Conservation (phyloP, 192 early-diverging fungal species). For the Coemansia sp. region DNA sequence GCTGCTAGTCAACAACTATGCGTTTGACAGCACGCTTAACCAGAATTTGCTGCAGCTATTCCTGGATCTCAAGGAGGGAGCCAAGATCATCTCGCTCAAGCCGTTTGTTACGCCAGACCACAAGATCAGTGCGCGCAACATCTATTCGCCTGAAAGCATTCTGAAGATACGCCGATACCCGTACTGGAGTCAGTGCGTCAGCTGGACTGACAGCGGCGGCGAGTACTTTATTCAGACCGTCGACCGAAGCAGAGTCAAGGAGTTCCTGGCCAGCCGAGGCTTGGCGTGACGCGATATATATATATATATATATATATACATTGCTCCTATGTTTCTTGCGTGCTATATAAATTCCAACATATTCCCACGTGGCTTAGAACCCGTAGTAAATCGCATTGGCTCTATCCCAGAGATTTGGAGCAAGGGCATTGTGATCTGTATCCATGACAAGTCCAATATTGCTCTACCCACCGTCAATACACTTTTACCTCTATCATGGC, state of each 20-base stretch:
- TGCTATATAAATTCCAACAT: no score
- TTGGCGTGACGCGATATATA: conserved; percentile 6
- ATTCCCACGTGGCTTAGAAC: not conserved
- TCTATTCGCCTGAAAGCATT: conserved; percentile 71
- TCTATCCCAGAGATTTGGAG: not conserved
- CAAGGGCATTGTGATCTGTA: not conserved
- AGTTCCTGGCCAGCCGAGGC: conserved; percentile 31
- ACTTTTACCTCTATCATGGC: conserved; percentile 1
- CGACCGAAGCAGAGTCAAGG: conserved; percentile 59
- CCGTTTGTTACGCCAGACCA: conserved; percentile 80
- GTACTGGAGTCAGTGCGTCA: conserved; percentile 73
- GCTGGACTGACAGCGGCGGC: conserved; percentile 80
- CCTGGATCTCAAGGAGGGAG: conserved; percentile 87
- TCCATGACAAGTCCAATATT: not conserved
- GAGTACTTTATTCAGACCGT: conserved; percentile 80
- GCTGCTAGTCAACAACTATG: conserved; percentile 96
- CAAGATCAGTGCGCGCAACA: conserved; percentile 72
- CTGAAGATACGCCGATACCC: conserved; percentile 64
- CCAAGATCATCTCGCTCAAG: conserved; percentile 82
- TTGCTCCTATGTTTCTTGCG: no score
- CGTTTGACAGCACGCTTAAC: conserved; percentile 84
- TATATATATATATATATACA: no score
- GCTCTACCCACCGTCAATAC: not conserved
- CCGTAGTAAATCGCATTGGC: not conserved
- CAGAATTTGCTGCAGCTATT: conserved; percentile 81